Percentiles rank a stretch among this genome's conserved stretches.
Evolutionary conservation across 177 flowering plant species (phyloP).

Genomic region (Vitis hybrid): DNA sequence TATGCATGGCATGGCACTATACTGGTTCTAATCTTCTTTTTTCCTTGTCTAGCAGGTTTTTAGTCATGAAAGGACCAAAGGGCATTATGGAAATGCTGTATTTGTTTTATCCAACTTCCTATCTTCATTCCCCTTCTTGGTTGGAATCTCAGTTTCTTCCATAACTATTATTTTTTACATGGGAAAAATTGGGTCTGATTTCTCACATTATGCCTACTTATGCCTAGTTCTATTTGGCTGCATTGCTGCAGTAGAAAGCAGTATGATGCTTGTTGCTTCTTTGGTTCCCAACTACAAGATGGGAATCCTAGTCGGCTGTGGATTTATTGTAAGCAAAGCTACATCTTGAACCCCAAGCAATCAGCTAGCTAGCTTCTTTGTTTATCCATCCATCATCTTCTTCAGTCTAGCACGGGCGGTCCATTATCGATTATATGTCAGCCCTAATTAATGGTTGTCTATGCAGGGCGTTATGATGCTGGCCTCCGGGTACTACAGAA

Average conservation of each 20-base stretch:
- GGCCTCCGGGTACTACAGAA: conserved; percentile 71
- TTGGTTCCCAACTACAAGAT: too few relatives aligned
- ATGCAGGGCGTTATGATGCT: conserved; percentile 74
- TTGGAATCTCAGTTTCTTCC: conserved; percentile 8
- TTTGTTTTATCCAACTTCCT: conserved; percentile 18
- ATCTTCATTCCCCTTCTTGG: conserved; percentile 21
- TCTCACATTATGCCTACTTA: neutral
- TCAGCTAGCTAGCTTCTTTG: too few relatives aligned
- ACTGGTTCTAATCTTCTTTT: neutral
- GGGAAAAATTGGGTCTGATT: conserved; percentile 14
- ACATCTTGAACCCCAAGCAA: too few relatives aligned
- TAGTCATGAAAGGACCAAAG: conserved; percentile 10
- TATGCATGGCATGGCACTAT: too few relatives aligned
- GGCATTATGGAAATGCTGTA: conserved; percentile 19
- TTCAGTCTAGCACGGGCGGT: too few relatives aligned
- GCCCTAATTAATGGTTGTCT: neutral
- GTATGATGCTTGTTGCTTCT: too few relatives aligned
- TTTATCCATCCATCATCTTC: too few relatives aligned
- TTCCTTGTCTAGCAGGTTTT: conserved; percentile 1
- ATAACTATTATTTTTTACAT: conserved; percentile 9
- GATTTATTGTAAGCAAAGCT: too few relatives aligned
- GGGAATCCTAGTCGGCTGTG: too few relatives aligned
- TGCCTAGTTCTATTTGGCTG: too few relatives aligned
- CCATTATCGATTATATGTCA: too few relatives aligned
- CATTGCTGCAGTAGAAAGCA: too few relatives aligned